Percentiles rank a stretch among this genome's conserved stretches.
These are phyloP conservation scores for Pinus albicaulis DNA, from an alignment of 75 land plant species.

Conservation along the genomic window DNA sequence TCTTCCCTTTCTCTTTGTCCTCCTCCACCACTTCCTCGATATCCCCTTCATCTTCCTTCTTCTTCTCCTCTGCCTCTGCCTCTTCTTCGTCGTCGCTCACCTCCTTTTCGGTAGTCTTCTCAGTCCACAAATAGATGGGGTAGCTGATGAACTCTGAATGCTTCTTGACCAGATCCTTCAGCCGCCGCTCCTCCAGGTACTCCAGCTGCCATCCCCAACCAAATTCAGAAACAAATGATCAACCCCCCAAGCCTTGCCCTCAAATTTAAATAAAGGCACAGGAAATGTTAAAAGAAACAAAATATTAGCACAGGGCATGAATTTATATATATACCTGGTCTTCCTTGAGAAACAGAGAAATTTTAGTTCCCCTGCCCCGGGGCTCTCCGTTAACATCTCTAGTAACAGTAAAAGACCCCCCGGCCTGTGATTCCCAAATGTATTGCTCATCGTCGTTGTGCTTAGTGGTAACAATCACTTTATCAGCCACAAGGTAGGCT, in stretches of 20 bases:
- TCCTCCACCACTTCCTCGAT: conserved; percentile 45
- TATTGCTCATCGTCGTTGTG: conserved; percentile 64
- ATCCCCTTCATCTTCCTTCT: conserved; percentile 45
- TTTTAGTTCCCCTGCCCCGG: conserved; percentile 66
- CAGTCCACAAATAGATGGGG: conserved; percentile 59
- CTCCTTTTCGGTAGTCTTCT: conserved; percentile 65
- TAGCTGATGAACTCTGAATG: conserved; percentile 67
- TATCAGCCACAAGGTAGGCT: conserved; percentile 51
- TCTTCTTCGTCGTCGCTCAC: conserved; percentile 65
- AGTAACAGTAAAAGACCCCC: conserved; percentile 58
- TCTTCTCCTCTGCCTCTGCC: conserved; percentile 32
- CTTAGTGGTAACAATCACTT: conserved; percentile 47
- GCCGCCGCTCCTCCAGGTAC: conserved; percentile 53
- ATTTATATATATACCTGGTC: conserved; percentile 38
- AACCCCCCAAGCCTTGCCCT: too few species aligned
- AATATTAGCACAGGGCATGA: too few species aligned
- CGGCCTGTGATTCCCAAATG: conserved; percentile 57
- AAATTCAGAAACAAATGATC: too few species aligned
- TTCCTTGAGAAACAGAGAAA: conserved; percentile 37
- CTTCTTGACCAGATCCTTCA: conserved; percentile 63
- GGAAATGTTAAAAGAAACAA: too few species aligned
- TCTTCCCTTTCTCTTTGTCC: conserved; percentile 37
- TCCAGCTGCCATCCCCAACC: conserved; percentile 41
- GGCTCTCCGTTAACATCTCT: conserved; percentile 51
- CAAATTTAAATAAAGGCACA: too few species aligned